Conservation (phyloP, 1,139 yeast species). For the Sugiyamaella pinicola region DNA sequence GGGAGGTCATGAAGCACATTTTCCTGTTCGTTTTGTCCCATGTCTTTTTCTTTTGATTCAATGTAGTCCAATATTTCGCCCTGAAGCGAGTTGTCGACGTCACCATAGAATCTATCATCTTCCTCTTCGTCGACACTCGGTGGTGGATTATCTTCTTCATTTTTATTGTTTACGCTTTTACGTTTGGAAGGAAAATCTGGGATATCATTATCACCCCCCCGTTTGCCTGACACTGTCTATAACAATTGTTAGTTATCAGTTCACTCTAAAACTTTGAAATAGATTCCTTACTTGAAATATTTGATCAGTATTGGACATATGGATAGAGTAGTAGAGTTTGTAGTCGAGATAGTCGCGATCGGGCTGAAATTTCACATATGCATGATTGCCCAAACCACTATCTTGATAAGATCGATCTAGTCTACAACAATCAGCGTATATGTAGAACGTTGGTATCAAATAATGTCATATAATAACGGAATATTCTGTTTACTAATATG, state of each 20-base stretch:
- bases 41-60: conserved; percentile 32
- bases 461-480: too few species aligned
- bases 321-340: background rate
- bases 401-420: conserved; percentile 1
- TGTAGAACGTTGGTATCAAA: background rate
- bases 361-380: background rate
- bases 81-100: conserved; percentile 34
- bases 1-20: conserved; percentile 25
- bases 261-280: background rate
- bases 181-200: conserved; percentile 2
- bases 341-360: background rate
- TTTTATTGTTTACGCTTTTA: background rate
- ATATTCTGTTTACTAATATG: too few species aligned
- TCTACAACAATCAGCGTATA: background rate
- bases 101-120: conserved; percentile 37
- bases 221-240: background rate
- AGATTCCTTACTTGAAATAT: conserved; percentile 25
- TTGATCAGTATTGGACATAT: conserved; percentile 23
- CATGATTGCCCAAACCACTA: conserved; percentile 2
- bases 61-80: conserved; percentile 34
- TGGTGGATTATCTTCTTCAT: background rate
- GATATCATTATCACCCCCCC: background rate
- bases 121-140: conserved; percentile 31
- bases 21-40: conserved; percentile 2
- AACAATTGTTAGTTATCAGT: background rate